These are phyloP conservation scores for Ligustrum vulgare DNA, from an alignment of 257 asterid species.

Conservation along the genomic window DNA sequence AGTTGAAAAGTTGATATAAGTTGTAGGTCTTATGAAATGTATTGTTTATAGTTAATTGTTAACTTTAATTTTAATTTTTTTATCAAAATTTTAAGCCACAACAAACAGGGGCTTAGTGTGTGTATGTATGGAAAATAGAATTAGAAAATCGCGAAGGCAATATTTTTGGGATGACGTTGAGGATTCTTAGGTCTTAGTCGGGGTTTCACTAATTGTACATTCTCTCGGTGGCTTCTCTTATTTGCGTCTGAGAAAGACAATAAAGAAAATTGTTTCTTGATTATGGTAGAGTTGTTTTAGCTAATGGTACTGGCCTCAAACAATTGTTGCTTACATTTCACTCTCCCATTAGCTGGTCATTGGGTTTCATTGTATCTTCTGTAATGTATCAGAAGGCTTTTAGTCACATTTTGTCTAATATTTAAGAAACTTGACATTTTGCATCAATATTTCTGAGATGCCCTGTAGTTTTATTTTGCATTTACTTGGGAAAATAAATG, in stretches of 20 bases:
- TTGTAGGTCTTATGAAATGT: too few relatives aligned
- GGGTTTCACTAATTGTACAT: not conserved
- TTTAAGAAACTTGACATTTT: not conserved
- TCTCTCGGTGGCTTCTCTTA: not conserved
- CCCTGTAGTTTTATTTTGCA: not conserved
- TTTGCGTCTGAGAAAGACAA: not conserved
- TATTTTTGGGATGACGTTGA: not conserved
- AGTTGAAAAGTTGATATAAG: too few relatives aligned
- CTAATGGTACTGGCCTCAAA: not conserved
- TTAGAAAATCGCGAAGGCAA: not conserved
- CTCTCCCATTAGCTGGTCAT: not conserved
- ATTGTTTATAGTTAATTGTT: too few relatives aligned
- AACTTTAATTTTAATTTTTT: too few relatives aligned
- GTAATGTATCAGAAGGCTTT: not conserved
- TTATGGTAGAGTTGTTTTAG: not conserved
- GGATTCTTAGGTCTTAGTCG: not conserved
- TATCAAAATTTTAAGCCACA: too few relatives aligned
- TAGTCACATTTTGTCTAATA: not conserved
- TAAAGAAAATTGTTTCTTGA: not conserved
- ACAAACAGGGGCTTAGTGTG: not conserved
- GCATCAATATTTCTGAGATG: not conserved
- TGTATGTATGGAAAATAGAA: not conserved
- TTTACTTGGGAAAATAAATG: constrained; percentile 10
- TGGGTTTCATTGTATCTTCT: not conserved
- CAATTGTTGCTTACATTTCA: not conserved